A percentile compares a stretch with the other conserved stretches of the same genome.
phyloP scores from a whole-genome alignment of 169 alveolate genomes.

The Eimeria necatrix region DNA sequence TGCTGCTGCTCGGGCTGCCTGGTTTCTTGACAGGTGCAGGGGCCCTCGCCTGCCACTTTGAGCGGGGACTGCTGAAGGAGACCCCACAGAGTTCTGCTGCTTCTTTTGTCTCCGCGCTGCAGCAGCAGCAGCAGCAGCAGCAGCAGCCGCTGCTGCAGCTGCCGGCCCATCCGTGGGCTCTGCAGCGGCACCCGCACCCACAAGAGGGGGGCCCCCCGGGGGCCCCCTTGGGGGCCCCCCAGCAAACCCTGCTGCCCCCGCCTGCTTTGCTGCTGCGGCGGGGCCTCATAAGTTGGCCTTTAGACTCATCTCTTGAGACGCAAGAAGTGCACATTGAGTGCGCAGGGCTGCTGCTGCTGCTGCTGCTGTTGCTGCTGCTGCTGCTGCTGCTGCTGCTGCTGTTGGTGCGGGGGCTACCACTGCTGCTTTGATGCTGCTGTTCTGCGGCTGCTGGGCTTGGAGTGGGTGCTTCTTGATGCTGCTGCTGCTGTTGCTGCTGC shows the following conservation, averaged over 20 bases:
- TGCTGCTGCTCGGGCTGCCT: neutral
- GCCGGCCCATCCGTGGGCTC: constrained; percentile 34
- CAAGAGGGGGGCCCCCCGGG: neutral
- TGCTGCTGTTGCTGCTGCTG: constrained; percentile 65
- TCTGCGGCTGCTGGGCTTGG: too few species aligned
- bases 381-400: neutral
- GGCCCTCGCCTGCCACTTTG: constrained; percentile 41
- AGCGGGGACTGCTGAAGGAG: neutral
- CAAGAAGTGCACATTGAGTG: neutral
- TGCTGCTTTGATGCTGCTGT: neutral
- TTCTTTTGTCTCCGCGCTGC: neutral
- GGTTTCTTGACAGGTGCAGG: constrained; percentile 19
- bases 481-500: neutral
- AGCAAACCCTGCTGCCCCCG: neutral
- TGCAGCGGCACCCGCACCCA: neutral
- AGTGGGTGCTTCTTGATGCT: too few species aligned
- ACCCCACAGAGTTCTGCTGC: neutral
- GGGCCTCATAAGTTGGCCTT: constrained; percentile 19
- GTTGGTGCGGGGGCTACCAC: neutral
- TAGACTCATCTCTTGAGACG: neutral
- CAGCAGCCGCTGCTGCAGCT: constrained; percentile 50
- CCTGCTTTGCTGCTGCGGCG: neutral
- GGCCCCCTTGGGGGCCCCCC: constrained; percentile 33
- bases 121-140: constrained; percentile 70
- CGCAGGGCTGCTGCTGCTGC: neutral